Evolutionary conservation across 176 grass and related monocot species (phyloP).

Genomic region (Stipa capillata): DNA sequence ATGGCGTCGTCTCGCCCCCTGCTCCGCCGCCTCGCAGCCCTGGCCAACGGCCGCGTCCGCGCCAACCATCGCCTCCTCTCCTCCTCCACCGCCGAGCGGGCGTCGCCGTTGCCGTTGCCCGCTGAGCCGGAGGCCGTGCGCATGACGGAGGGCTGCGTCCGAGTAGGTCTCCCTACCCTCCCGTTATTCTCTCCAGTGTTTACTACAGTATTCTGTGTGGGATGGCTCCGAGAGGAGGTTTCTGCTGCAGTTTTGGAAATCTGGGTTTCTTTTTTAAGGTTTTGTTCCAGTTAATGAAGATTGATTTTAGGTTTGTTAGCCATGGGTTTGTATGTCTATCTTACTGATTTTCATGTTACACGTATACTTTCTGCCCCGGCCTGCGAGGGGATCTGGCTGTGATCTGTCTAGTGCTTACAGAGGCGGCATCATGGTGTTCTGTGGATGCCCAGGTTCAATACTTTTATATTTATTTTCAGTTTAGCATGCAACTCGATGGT

Average conservation of each 20-base stretch:
- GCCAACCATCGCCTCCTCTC: conserved; percentile 12
- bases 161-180: not conserved
- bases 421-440: not conserved
- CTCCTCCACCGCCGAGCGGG: not conserved
- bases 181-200: not conserved
- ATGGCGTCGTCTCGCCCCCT: not conserved
- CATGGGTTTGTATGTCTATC: not conserved
- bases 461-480: not conserved
- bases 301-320: not conserved
- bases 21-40: not conserved
- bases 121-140: not conserved
- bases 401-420: not conserved
- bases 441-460: not conserved
- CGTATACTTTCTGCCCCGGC: not conserved
- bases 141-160: conserved; percentile 25
- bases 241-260: not conserved
- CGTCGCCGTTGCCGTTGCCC: not conserved
- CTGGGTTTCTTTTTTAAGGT: not conserved
- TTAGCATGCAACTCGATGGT: not conserved
- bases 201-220: not conserved
- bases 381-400: not conserved
- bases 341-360: not conserved
- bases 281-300: not conserved
- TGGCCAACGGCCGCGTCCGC: not conserved
- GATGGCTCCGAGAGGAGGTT: not conserved